Evolutionary conservation across 306 rosid genomes (phyloP).

Genomic region (Acacia acuminata): DNA sequence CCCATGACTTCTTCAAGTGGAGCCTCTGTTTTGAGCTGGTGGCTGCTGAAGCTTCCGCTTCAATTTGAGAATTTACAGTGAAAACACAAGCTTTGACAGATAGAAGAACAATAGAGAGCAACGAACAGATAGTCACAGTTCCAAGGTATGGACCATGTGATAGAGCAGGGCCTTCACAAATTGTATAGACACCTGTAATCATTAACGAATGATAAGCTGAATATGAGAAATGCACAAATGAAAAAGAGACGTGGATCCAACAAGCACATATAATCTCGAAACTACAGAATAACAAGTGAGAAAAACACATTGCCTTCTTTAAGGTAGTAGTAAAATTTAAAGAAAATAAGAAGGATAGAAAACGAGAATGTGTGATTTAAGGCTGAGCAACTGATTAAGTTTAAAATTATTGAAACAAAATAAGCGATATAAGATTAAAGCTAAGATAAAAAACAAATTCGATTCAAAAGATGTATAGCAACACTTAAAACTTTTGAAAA

Average conservation of each 20-base stretch:
- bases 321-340: background rate
- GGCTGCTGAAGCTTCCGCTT: constrained; percentile 69
- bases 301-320: background rate
- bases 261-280: background rate
- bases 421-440: background rate
- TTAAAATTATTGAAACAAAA: background rate
- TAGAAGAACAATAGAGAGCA: constrained; percentile 72
- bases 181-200: constrained; percentile 83
- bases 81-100: constrained; percentile 92
- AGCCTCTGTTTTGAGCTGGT: constrained; percentile 76
- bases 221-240: constrained; percentile 8
- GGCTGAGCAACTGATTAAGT: constrained; percentile 1
- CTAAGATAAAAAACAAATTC: background rate
- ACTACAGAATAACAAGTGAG: background rate
- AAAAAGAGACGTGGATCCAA: background rate
- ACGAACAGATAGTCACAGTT: constrained; percentile 83
- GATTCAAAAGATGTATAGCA: background rate
- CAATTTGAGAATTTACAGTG: constrained; percentile 84
- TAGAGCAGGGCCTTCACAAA: constrained; percentile 87
- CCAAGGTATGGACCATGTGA: constrained; percentile 97
- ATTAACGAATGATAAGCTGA: constrained; percentile 4
- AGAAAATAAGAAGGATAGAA: background rate
- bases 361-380: background rate
- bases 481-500: too few species aligned
- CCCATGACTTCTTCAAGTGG: constrained; percentile 97